Base-by-base conservation (phyloP, 2,329 filamentous ascomycete species). In the Beauveria sp. region DNA sequence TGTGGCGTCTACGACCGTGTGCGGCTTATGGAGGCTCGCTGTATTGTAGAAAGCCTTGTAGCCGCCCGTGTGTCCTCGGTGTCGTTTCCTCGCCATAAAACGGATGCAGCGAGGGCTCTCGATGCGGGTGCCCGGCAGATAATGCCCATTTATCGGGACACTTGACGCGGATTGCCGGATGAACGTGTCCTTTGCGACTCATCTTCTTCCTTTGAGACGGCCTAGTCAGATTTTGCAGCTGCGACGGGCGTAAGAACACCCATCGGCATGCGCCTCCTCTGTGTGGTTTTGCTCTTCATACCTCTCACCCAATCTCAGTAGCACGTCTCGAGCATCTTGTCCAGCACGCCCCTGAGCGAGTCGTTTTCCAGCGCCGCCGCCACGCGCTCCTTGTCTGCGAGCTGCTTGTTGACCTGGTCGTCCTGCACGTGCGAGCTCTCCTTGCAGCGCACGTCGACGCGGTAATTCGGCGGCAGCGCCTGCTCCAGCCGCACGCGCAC, bases 311-410 rank as follows among this genome's bases (percentile, higher is more conserved):
- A 14, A 10, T 43, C 34, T 30, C 24, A 90, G 65, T 84, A 81
- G 75, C 91, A 96, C 2, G 89, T 93, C 71, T 91, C 87, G 64
- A 97, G 81, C 94, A 99, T 97, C 76, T 94, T 96, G 72, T 90
- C 86, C 65, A 99, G 80, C 37, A 97, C 90, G 46, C 87, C 87
- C 80, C 91, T 91, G 63, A 99, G 78, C 1, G 90, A 96, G 61
- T 90, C 90, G 72, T 99, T 99, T 75, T 97, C 94, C 67, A 97
- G 78, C 7, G 94, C 94, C 10, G 94, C 94, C 1, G 93, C 92
- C 50, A 99, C 94, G 63, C 94, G 82, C 77, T 99, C 94, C 79
- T 97, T 99, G 76, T 99, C 94, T 40, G 87, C 90, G 48, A 99
- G 79, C 76, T 99, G 94, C 80, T 97, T 97, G 77, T 96, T 97